A percentile compares a stretch with the other conserved stretches of the same genome.
Evolutionary conservation across 345 rosid species (phyloP).

Genomic region (Lepidium africanum): DNA sequence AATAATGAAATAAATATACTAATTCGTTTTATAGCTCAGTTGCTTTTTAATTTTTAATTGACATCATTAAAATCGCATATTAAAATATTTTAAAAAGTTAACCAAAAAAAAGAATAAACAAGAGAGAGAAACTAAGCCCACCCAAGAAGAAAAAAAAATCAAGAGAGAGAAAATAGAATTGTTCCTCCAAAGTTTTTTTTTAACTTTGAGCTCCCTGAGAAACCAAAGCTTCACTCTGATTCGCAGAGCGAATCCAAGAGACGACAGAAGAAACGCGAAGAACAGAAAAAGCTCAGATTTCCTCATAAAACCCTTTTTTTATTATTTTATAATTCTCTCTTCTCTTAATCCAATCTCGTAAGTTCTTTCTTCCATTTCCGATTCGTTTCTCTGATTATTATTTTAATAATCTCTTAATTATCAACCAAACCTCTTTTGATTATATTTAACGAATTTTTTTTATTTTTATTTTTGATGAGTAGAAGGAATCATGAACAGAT

Average conservation of each 20-base stretch:
- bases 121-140: not conserved
- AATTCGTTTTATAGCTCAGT: not conserved
- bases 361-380: slow-evolving; percentile 32
- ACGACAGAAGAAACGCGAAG: slow-evolving; percentile 41
- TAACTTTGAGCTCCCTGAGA: slow-evolving; percentile 28
- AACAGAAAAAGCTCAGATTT: slow-evolving; percentile 29
- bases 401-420: slow-evolving; percentile 3
- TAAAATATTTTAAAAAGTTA: not conserved
- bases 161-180: slow-evolving; percentile 30
- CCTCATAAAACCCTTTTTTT: not conserved
- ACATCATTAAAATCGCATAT: not conserved
- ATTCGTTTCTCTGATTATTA: slow-evolving; percentile 17
- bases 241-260: slow-evolving; percentile 61
- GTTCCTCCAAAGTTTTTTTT: slow-evolving; percentile 36
- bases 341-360: slow-evolving; percentile 52
- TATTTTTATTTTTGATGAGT: not conserved
- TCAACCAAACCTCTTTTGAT: not conserved
- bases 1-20: not conserved
- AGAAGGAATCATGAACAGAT: slow-evolving; percentile 34
- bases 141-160: slow-evolving; percentile 1
- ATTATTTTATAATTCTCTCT: slow-evolving; percentile 12
- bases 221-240: slow-evolving; percentile 51
- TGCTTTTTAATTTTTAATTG: not conserved
- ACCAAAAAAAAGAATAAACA: not conserved
- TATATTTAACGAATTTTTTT: not conserved